Evolutionary conservation across 176 grass and related monocot genomes (phyloP).

Genomic region (Phoenix dactylifera): DNA sequence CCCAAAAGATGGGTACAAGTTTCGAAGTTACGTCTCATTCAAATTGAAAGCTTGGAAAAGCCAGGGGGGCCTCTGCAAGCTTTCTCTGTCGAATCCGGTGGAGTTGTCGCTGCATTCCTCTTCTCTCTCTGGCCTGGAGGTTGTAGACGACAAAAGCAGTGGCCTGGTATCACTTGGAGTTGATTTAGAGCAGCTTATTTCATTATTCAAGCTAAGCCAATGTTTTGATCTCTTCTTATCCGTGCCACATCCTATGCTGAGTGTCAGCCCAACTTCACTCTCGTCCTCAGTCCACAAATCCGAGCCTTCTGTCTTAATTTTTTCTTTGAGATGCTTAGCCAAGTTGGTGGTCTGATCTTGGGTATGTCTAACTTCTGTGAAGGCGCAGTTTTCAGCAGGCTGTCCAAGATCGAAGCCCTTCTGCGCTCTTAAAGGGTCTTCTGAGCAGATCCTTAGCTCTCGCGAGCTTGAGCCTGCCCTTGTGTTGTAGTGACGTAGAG

Average conservation of each 20-base stretch:
- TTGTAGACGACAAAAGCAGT: constrained; percentile 5
- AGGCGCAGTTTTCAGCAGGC: not conserved
- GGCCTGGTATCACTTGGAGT: no score
- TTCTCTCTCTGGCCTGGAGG: not conserved
- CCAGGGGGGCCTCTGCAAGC: constrained; percentile 4
- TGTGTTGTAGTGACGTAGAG: constrained; percentile 30
- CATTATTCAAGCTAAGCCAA: constrained; percentile 4
- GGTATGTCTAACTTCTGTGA: not conserved
- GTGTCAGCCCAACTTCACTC: constrained; percentile 58
- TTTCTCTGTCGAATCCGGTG: not conserved
- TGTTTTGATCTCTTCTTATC: constrained; percentile 24
- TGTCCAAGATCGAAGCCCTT: not conserved
- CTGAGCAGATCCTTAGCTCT: no score
- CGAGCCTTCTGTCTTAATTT: constrained; percentile 26
- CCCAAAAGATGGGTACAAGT: not conserved
- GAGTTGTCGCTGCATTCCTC: no score
- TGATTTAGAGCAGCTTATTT: no score
- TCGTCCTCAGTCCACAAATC: constrained; percentile 20
- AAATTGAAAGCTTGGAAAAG: constrained; percentile 22
- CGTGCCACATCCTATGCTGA: constrained; percentile 45
- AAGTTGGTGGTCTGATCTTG: no score
- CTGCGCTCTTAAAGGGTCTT: not conserved
- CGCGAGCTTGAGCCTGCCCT: not conserved
- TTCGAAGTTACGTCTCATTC: constrained; percentile 4
- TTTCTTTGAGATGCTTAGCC: constrained; percentile 25